A percentile compares a stretch with the other conserved stretches of the same genome.
These are phyloP conservation scores for Lasiodiplodia gonubiensis DNA, from an alignment of 2,329 filamentous ascomycete genomes.

Conservation along the genomic window DNA sequence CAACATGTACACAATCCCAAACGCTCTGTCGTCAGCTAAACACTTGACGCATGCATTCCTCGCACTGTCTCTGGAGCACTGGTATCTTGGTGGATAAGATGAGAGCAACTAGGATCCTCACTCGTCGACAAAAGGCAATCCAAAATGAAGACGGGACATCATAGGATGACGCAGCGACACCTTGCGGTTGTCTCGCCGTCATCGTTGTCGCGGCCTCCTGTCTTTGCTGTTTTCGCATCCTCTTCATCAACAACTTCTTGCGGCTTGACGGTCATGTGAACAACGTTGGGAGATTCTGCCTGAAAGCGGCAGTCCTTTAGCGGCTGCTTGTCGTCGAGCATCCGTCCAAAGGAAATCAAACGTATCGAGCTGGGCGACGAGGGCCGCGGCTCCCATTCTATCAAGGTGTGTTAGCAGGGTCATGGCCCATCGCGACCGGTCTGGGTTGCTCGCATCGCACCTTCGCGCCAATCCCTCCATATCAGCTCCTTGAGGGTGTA, in stretches of 20 bases:
- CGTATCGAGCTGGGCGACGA: slow-evolving; percentile 87
- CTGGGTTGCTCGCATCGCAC: slow-evolving; percentile 43
- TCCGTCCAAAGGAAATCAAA: slow-evolving; percentile 87
- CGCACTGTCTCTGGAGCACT: slow-evolving; percentile 12
- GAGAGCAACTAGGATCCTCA: slow-evolving; percentile 8
- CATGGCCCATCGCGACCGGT: slow-evolving; percentile 3
- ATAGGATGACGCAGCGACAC: slow-evolving; percentile 68
- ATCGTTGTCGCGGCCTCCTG: slow-evolving; percentile 57
- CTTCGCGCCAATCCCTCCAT: slow-evolving; percentile 86
- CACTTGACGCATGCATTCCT: slow-evolving; percentile 13
- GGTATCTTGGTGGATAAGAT: slow-evolving; percentile 18
- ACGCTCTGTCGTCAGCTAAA: slow-evolving; percentile 8
- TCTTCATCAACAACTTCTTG: slow-evolving; percentile 82
- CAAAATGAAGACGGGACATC: slow-evolving; percentile 12
- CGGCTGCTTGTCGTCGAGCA: slow-evolving; percentile 85
- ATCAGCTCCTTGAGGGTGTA: slow-evolving; percentile 96
- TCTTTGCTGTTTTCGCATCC: slow-evolving; percentile 71
- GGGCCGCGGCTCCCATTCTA: slow-evolving; percentile 85
- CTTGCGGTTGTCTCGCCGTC: slow-evolving; percentile 63
- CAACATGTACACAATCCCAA: slow-evolving; percentile 14
- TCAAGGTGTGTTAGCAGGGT: slow-evolving; percentile 8
- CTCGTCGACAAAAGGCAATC: neutral
- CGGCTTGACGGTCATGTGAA: slow-evolving; percentile 93
- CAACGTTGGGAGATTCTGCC: slow-evolving; percentile 75
- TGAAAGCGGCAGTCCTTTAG: slow-evolving; percentile 83